Evolutionary conservation across 1,284 basidiomycete genomes (phyloP), one percentile per base, ranked within the genome.

Genomic region (Albatrellus sp.): DNA sequence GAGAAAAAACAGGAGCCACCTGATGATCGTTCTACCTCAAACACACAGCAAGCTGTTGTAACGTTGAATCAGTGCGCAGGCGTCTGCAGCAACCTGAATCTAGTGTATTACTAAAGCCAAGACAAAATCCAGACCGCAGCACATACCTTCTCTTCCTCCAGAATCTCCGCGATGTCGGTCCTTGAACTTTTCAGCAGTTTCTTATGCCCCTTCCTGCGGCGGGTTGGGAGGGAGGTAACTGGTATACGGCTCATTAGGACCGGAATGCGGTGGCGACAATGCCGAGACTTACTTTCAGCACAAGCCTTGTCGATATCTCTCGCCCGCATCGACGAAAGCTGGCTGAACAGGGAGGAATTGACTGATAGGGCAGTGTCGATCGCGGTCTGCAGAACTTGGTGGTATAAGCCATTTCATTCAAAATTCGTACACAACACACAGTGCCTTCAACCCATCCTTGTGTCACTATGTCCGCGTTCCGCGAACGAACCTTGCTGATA

Each of bases 131-230:
- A n/a, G n/a, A n/a, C 24, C 24, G 24, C 24, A 24, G 24, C 7
- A 42, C 35, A 36, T 32, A 51, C 50, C 50, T 52, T 45, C 12
- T 48, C 46, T 19, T 51, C 39, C 39, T 48, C 28, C 13, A 38
- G 31, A 12, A 48, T 30, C 16, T 17, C 37, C 13, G 30, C 42
- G 2, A 52, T 4, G 8, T 52, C 41, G 0, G 17, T 30, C 37
- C 41, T 45, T 17, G 45, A 42, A 13, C 20, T 46, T 29, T 50
- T 46, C 44, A 51, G 36, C 11, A 52, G 31, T 17, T 35, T 19
- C 7, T 40, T 41, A 30, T 42, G 44, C n/a, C 41, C 34, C 34
- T 44, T 43, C 14, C 29, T 34, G 7, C 43, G 49, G 28, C 8
- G 20, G 13, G 13, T 28, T 14, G 39, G 39, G 8, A 30, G 39